These are phyloP conservation scores for Chaetomium strumarium DNA, from an alignment of 2,329 filamentous ascomycete species.

Conservation along the genomic window DNA sequence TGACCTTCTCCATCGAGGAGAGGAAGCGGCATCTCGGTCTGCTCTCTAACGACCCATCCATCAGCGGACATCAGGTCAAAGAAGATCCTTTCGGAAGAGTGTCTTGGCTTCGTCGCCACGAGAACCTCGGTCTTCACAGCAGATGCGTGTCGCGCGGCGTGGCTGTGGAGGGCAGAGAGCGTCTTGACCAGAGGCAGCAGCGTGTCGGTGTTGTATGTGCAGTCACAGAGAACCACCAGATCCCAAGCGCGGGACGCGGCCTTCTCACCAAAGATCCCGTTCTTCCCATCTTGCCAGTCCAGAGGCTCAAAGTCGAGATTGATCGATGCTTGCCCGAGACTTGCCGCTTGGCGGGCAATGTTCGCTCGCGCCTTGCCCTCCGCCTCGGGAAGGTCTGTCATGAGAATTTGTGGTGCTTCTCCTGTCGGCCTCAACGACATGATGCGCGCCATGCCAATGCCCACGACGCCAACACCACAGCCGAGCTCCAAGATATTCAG, in stretches of 20 bases:
- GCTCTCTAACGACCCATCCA: conserved; percentile 41
- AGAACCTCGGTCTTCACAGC: conserved; percentile 37
- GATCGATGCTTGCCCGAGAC: conserved; percentile 18
- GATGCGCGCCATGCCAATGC: conserved; percentile 40
- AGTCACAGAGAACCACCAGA: conserved; percentile 51
- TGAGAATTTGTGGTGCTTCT: conserved; percentile 17
- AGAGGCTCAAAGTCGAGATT: conserved; percentile 47
- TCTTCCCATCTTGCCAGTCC: conserved; percentile 49
- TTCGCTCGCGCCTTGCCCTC: conserved; percentile 45
- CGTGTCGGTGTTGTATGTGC: conserved; percentile 56
- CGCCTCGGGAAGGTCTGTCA: conserved; percentile 53
- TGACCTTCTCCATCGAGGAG: conserved; percentile 41
- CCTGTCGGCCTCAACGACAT: background rate
- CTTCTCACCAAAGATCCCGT: conserved; percentile 39
- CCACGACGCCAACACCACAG: conserved; percentile 51
- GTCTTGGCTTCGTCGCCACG: conserved; percentile 51
- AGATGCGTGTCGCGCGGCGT: conserved; percentile 11
- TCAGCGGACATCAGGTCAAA: conserved; percentile 42
- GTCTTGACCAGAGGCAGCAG: conserved; percentile 49
- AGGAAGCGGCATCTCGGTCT: conserved; percentile 40
- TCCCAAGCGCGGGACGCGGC: conserved; percentile 42
- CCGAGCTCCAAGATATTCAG: conserved; percentile 50
- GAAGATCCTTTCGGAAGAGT: conserved; percentile 45
- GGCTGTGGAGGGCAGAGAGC: conserved; percentile 42
- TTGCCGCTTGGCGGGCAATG: conserved; percentile 31